These are phyloP conservation scores for Talinum fruticosum DNA, from an alignment of 148 eudicot genomes.

Conservation along the genomic window DNA sequence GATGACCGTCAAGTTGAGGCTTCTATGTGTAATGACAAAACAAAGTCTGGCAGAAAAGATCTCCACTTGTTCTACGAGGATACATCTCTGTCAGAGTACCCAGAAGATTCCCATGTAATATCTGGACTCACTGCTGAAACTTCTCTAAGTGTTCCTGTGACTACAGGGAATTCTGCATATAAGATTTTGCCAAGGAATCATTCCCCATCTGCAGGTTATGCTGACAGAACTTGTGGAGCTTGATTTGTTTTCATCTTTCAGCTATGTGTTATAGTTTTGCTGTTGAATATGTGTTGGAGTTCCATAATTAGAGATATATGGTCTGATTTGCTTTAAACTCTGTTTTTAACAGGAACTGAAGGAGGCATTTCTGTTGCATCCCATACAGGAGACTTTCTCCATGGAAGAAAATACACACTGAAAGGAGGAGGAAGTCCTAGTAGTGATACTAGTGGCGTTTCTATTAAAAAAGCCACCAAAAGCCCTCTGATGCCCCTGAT, in stretches of 20 bases:
- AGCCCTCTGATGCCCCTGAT: constrained; percentile 23
- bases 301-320: constrained; percentile 8
- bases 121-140: constrained; percentile 31
- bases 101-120: constrained; percentile 25
- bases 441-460: constrained; percentile 32
- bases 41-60: constrained; percentile 39
- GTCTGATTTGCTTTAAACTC: constrained; percentile 15
- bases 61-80: constrained; percentile 57
- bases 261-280: constrained; percentile 7
- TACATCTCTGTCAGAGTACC: constrained; percentile 22
- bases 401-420: constrained; percentile 29
- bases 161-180: constrained; percentile 23
- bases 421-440: constrained; percentile 29
- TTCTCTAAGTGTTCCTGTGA: constrained; percentile 30
- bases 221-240: constrained; percentile 13
- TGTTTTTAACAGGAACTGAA: constrained; percentile 37
- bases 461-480: constrained; percentile 25
- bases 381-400: constrained; percentile 29
- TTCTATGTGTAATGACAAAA: constrained; percentile 20
- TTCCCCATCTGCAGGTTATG: constrained; percentile 48
- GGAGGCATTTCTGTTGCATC: constrained; percentile 32
- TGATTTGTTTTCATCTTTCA: constrained; percentile 13
- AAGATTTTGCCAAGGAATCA: constrained; percentile 26
- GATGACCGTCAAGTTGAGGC: constrained; percentile 24
- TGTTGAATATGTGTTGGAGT: constrained; percentile 4